Base-by-base conservation (phyloP, 2,329 filamentous ascomycete species). In the Dryadomyces quercus-mongolicae region DNA sequence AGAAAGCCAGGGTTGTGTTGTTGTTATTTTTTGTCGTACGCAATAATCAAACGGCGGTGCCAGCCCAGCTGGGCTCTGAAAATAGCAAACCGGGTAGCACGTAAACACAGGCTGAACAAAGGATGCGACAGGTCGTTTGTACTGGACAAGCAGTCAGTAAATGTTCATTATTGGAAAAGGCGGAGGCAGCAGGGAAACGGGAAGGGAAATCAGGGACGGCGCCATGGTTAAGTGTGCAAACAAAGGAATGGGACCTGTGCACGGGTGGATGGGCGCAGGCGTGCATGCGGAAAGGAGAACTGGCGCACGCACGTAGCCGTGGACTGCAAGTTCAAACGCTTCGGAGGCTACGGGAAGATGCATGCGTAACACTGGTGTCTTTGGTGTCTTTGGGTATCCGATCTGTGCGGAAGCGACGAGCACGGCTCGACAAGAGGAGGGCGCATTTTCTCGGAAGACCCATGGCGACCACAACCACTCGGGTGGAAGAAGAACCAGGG, bases 331-430 rank as follows among this genome's bases (percentile, higher is more conserved):
- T 8, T 18, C 47, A 38, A 36, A 36, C 31, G 25, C 46, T 22
- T 16, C 25, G 36, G 50, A 52, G 38, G 42, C 5, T 15, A 46
- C 49, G 55, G 55, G 22, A 49, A 25, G 45, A 36, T 48, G 55
- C 55, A 56, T 53, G 54, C 53, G 49, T 44, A 50, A 44, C 48
- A 25, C 43, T n/a, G 15, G 15, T 52, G 31, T 52, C 36, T 52
- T 42, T n/a, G 15, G 15, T 52, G 31, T 52, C 36, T 52, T 42
- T 51, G 44, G 49, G 49, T 21, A 25, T 36, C 49, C 54, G 54
- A 55, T 55, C 54, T 40, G 36, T 45, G 50, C 54, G 46, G 50
- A 52, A 49, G 45, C 46, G 54, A 55, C 36, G 36, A 12, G 36
- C 36, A 40, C 36, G 36, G 36, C 36, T 13, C 10, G 10, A 40